Evolutionary conservation across 169 alveolate genomes (phyloP), one percentile per base, ranked within the genome.

Genomic region (Plasmodium knowlesi): DNA sequence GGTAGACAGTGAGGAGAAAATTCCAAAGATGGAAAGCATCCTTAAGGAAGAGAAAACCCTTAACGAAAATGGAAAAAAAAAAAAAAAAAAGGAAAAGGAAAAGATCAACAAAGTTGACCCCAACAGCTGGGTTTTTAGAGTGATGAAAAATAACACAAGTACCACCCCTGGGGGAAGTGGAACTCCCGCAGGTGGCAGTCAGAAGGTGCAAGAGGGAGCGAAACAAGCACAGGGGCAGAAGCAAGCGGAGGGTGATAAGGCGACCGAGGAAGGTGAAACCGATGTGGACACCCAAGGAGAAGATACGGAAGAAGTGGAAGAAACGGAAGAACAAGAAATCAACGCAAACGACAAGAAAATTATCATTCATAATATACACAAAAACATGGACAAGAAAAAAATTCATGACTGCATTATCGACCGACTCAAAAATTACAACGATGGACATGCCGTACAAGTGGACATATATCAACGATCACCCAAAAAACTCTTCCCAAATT

Each of bases 371-470:
- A 89, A 89, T 79, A 80, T 89, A 57, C 94, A 89, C 34, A 89
- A 89, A 89, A 78, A 6, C 34, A 89, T 89, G 94, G 94, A 89
- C 61, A 89, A 89, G 19, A 89, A 89, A 67, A 89, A 89, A 89
- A 89, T 89, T 10, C 79, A 89, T 32, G 94, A 89, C 46, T 89
- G 94, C 34, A 89, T 89, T 19, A 67, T 89, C 30, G 94, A 89
- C 22, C 39, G 94, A 39, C 72, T 89, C 12, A 89, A 89, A 25
- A 79, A 89, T n/a, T 89, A 89, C 22, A 89, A 89, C 71, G 94
- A 89, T 14, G 94, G 94, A 5, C 94, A 89, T 89, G 94, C 94
- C n/a, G 94, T 89, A 19, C 94, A 89, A 54, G 61, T 89, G 2
- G 94, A 89, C 71, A 89, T 89, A 54, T 76, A 88, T 61, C 90